These are phyloP conservation scores for Saccharomyces hybrid DNA, from an alignment of 1,139 yeast genomes.

Conservation along the genomic window DNA sequence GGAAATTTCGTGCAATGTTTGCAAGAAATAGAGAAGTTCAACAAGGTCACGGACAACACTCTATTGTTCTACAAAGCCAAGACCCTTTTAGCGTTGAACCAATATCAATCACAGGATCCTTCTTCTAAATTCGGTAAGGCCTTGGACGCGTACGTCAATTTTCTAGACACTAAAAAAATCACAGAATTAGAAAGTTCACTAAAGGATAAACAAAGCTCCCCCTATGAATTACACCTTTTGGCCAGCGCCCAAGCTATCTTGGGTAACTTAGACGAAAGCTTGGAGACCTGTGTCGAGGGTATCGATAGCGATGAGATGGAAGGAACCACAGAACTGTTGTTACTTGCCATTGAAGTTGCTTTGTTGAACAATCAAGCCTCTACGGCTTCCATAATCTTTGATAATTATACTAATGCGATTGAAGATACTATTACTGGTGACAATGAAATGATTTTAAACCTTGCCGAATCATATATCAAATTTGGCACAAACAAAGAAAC, in stretches of 20 bases:
- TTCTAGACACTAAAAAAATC: constrained; percentile 17
- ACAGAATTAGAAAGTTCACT: constrained; percentile 13
- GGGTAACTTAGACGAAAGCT: constrained; percentile 21
- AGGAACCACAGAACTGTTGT: constrained; percentile 27
- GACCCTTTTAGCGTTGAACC: constrained; percentile 19
- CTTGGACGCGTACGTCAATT: constrained; percentile 17
- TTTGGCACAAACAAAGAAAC: constrained; percentile 28
- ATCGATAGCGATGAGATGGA: constrained; percentile 19
- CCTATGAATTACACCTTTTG: constrained; percentile 21
- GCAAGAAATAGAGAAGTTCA: constrained; percentile 20
- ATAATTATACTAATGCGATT: constrained; percentile 23
- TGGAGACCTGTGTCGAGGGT: constrained; percentile 24
- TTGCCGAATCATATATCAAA: constrained; percentile 30
- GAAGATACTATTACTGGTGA: constrained; percentile 28
- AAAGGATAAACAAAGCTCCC: constrained; percentile 12
- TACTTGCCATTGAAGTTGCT: constrained; percentile 28
- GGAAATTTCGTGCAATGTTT: constrained; percentile 26
- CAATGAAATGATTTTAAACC: constrained; percentile 29
- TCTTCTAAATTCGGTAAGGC: constrained; percentile 14
- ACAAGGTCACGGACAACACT: constrained; percentile 23
- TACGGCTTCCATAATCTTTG: constrained; percentile 23
- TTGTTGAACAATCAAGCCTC: constrained; percentile 21
- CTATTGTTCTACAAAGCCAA: constrained; percentile 24
- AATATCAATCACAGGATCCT: constrained; percentile 11
- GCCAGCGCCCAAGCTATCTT: constrained; percentile 26